A percentile compares a stretch with the other conserved stretches of the same genome.
Evolutionary conservation across 176 grass and related monocot genomes (phyloP).

Genomic region (Urochloa ruziziensis): DNA sequence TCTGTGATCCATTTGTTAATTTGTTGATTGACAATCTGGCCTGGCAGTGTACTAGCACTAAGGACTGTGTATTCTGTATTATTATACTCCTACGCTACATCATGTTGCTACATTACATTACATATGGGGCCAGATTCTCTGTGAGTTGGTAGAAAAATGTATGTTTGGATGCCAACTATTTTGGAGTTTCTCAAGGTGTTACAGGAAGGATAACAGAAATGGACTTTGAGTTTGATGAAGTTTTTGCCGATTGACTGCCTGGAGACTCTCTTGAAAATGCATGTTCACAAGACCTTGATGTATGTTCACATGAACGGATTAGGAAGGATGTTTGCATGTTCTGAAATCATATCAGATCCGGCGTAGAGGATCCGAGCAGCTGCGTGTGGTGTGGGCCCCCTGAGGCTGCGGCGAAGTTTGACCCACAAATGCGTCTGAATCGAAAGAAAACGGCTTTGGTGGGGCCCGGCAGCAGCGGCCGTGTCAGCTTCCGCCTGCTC

Average conservation of each 20-base stretch:
- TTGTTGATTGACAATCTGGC: neutral
- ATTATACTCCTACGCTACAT: neutral
- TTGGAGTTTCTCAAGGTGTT: no score
- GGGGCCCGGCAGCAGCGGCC: neutral
- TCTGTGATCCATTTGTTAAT: neutral
- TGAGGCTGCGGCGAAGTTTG: slow-evolving; percentile 31
- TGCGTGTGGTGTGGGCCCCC: neutral
- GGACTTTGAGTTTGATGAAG: no score
- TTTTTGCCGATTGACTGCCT: neutral
- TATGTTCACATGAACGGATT: no score
- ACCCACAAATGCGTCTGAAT: slow-evolving; percentile 43
- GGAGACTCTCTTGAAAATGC: no score
- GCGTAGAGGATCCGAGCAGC: neutral
- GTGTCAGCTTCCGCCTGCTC: slow-evolving; percentile 41
- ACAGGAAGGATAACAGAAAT: no score
- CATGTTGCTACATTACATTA: neutral
- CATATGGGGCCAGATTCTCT: neutral
- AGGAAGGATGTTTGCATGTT: no score
- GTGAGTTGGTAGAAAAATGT: neutral
- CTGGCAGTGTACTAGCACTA: neutral
- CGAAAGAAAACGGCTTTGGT: slow-evolving; percentile 35
- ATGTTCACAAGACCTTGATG: no score
- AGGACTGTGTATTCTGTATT: no score
- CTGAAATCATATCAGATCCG: no score
- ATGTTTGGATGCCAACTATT: neutral